Percentiles rank a stretch among this genome's conserved stretches.
These are phyloP conservation scores for Didymosphaeria variabile DNA, from an alignment of 2,329 filamentous ascomycete species.

Conservation along the genomic window DNA sequence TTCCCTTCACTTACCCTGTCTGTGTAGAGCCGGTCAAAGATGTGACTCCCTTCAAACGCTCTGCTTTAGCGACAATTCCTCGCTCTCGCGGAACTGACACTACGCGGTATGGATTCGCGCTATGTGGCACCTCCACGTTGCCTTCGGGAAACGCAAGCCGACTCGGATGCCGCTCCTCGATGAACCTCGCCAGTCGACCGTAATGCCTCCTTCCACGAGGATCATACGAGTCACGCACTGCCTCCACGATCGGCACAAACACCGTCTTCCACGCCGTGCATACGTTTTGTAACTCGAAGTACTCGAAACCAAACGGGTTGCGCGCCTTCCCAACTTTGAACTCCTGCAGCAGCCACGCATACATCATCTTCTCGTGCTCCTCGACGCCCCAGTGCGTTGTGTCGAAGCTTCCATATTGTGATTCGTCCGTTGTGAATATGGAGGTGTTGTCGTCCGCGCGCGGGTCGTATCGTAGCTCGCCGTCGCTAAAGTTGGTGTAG, in stretches of 20 bases:
- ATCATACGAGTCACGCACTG: slow-evolving; percentile 39
- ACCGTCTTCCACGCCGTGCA: slow-evolving; percentile 41
- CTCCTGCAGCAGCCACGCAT: slow-evolving; percentile 43
- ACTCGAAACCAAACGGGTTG: slow-evolving; percentile 38
- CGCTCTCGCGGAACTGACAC: slow-evolving; percentile 25
- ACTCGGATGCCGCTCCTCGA: slow-evolving; percentile 39
- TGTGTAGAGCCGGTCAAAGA: background rate
- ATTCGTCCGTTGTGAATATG: slow-evolving; percentile 24
- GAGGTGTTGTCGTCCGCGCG: slow-evolving; percentile 24
- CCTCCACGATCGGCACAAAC: slow-evolving; percentile 43
- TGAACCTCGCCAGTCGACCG: slow-evolving; percentile 42
- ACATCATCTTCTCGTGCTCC: slow-evolving; percentile 44
- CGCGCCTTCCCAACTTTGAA: slow-evolving; percentile 42
- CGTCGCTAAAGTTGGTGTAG: slow-evolving; percentile 45
- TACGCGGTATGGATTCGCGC: slow-evolving; percentile 35
- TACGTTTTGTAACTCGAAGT: slow-evolving; percentile 39
- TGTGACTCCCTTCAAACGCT: background rate
- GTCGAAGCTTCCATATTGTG: slow-evolving; percentile 32
- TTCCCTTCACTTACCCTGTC: background rate
- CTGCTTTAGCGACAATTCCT: background rate
- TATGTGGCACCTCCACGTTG: slow-evolving; percentile 29
- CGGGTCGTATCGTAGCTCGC: slow-evolving; percentile 36
- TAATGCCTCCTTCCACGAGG: slow-evolving; percentile 38
- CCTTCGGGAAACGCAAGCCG: slow-evolving; percentile 42
- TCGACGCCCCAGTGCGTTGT: slow-evolving; percentile 36